phyloP scores from a whole-genome alignment of 2,329 filamentous ascomycete species.

The Ceratocystis variospora region DNA sequence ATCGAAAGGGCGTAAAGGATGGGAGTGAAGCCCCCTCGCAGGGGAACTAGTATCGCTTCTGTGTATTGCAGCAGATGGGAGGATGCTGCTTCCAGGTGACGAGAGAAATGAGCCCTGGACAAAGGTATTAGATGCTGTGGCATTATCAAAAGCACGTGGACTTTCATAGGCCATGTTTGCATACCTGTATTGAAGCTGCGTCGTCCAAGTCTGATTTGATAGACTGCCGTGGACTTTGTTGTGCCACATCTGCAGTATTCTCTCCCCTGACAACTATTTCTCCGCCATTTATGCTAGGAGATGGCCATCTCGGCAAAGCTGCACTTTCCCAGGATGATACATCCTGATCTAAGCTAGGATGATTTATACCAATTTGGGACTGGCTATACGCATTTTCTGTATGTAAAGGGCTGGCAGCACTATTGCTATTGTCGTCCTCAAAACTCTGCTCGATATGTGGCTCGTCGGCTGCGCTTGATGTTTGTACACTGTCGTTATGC shows the following conservation, averaged over 20 bases:
- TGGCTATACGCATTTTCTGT: slow-evolving; percentile 27
- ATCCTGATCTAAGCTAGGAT: neutral
- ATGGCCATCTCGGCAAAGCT: neutral
- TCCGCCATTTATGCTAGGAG: neutral
- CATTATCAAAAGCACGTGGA: neutral
- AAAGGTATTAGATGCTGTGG: neutral
- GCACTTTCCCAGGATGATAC: neutral
- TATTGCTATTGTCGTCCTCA: neutral
- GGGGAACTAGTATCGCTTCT: slow-evolving; percentile 49
- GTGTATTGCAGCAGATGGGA: slow-evolving; percentile 55
- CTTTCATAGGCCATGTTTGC: slow-evolving; percentile 25
- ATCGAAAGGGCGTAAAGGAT: slow-evolving; percentile 85
- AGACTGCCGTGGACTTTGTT: slow-evolving; percentile 52
- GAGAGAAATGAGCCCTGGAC: slow-evolving; percentile 45
- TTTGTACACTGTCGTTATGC: neutral
- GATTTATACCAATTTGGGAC: neutral
- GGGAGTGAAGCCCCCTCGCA: slow-evolving; percentile 32
- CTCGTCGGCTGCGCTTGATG: neutral
- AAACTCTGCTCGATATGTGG: neutral
- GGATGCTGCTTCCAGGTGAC: slow-evolving; percentile 59
- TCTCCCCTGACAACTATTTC: neutral
- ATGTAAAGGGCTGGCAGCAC: neutral
- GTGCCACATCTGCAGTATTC: slow-evolving; percentile 22
- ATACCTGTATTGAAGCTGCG: slow-evolving; percentile 67
- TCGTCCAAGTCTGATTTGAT: slow-evolving; percentile 65